Evolutionary conservation across 164 flowering plant species (phyloP), one percentile per base, ranked within the genome.

Genomic region (Vitis rupestris): DNA sequence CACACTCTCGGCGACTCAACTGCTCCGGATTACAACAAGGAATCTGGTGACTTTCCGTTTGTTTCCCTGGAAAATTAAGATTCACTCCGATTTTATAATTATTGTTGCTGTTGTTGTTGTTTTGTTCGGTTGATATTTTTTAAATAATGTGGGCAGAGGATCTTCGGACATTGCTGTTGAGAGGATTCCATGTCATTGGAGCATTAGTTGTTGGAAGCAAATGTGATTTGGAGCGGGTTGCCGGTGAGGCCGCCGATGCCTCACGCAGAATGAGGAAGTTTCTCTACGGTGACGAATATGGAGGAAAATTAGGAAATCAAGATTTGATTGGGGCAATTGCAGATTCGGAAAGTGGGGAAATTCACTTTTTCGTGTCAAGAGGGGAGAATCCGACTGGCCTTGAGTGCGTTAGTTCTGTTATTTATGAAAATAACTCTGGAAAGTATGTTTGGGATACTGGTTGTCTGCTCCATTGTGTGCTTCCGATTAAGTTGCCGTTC

Each of bases 401-500:
- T 37, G 87, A 83, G 66, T 30, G 74, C 13, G 70, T 88, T 63
- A 53, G 31, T 66, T 62, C 71, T 69, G 84, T 92, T 66, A 69
- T 80, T 30, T 84, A 83, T 62, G 94, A 87, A 57, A 87, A 83
- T 65, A 16, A 78, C 48, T 81, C 90, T 10, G 97, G 83, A 72
- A 87, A 80, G 77, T 80, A 54, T 70, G 29, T 91, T n/a, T 92
- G 92, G 94, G 92, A 88, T 78, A 85, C 54, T 53, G 98, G 94
- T 44, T 92, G 97, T 70, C 75, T 95, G 50, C 75, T 95, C 15
- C 82, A 81, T 4, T 91, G 97, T 64, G 82, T 84, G 65, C 76
- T 95, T 67, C 78, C 84, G 17, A 61, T 95, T 56, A 90, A 75
- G 74, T 69, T 95, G 76, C 94, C 97, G 9, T 53, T 91, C 30